Percentiles rank a stretch among this genome's conserved stretches.
Conservation (phyloP, 257 asterid species). For the Leptodermis oblonga region DNA sequence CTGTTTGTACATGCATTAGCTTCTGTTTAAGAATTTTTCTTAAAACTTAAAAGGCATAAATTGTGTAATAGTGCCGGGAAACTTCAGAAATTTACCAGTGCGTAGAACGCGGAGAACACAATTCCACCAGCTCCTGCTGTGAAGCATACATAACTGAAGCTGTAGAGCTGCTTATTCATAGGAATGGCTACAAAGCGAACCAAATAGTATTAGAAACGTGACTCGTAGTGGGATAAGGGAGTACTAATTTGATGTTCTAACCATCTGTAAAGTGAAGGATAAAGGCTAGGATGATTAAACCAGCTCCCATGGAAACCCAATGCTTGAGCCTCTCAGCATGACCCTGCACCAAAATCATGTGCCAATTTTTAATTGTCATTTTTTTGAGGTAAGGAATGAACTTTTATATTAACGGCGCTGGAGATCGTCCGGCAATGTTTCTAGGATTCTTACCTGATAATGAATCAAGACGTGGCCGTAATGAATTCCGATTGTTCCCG, state of each 20-base stretch:
- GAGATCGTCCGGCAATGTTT: too few species aligned
- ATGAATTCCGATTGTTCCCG: slow-evolving; percentile 85
- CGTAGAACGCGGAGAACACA: slow-evolving; percentile 62
- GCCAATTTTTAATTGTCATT: not conserved
- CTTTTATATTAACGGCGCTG: too few species aligned
- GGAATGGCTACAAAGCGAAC: slow-evolving; percentile 61
- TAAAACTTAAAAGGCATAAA: not conserved
- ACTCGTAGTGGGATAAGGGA: too few species aligned
- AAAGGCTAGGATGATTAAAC: slow-evolving; percentile 43
- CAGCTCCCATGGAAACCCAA: slow-evolving; percentile 71
- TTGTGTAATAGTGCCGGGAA: not conserved
- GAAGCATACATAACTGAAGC: slow-evolving; percentile 85
- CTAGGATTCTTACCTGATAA: slow-evolving; percentile 45
- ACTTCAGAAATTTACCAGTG: slow-evolving; percentile 43
- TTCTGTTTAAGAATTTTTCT: not conserved
- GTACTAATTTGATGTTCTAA: slow-evolving; percentile 19
- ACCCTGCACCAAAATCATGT: slow-evolving; percentile 37
- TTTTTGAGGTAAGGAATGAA: too few species aligned
- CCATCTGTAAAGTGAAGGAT: slow-evolving; percentile 84
- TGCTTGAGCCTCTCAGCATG: slow-evolving; percentile 83
- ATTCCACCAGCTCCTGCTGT: slow-evolving; percentile 92
- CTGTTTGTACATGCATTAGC: slow-evolving; percentile 23
- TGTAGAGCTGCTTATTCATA: slow-evolving; percentile 82
- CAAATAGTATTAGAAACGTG: too few species aligned
- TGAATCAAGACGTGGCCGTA: slow-evolving; percentile 86